Evolutionary conservation across 208 protist genomes (phyloP).

Genomic region (Trypanosoma conorhini): DNA sequence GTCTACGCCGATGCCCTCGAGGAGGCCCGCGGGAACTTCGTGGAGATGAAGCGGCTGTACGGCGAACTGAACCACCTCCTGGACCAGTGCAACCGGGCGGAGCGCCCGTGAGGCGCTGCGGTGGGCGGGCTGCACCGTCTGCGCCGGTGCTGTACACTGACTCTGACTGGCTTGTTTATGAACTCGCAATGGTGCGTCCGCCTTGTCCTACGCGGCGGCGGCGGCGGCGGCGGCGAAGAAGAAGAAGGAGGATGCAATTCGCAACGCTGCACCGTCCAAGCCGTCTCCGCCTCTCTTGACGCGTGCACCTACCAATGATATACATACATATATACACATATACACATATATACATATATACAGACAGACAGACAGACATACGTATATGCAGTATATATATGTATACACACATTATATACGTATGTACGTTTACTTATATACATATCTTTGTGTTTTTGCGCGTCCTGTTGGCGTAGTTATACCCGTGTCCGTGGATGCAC

Average conservation of each 20-base stretch:
- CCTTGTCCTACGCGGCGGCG: too few species aligned
- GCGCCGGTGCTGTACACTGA: neutral
- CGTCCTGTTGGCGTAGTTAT: too few species aligned
- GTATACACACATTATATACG: neutral
- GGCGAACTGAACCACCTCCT: conserved; percentile 42
- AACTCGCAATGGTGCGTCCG: too few species aligned
- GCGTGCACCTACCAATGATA: too few species aligned
- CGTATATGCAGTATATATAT: neutral
- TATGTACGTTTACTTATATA: neutral
- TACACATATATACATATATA: neutral
- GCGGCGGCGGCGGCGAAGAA: too few species aligned
- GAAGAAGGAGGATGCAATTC: too few species aligned
- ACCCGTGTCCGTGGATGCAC: neutral
- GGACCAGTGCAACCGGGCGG: neutral
- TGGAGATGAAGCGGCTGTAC: conserved; percentile 78
- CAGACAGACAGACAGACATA: neutral
- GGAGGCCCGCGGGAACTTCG: conserved; percentile 63
- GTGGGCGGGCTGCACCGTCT: neutral
- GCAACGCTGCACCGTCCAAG: too few species aligned
- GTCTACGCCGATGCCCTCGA: conserved; percentile 72
- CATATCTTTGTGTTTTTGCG: too few species aligned
- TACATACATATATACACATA: neutral
- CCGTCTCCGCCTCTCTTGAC: too few species aligned
- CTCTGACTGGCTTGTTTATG: neutral
- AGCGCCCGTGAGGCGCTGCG: neutral